Base-by-base conservation (phyloP, 176 grass and related monocot species). In the Bolboschoenus planiculmis region DNA sequence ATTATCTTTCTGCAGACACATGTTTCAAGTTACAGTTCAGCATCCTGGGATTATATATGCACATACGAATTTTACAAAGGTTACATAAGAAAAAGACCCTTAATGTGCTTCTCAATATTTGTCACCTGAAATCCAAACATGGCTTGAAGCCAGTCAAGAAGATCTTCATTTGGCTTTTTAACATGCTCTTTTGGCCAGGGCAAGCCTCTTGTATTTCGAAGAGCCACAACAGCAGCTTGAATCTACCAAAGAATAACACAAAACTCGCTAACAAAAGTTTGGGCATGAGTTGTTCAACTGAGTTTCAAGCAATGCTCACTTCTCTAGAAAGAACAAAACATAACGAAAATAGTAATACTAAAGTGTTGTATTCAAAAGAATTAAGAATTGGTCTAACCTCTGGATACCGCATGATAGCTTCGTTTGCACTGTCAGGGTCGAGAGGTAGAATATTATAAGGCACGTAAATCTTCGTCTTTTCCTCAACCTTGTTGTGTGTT, bases 71-170 rank as follows among this genome's bases (percentile, higher is more conserved):
- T 44, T 31, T 44, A 47, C 33, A 43, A 31, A 80, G 18, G 40
- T 20, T 35, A 86, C 43, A 47, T 31, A 18, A 56, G 30, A 53
- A 77, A 68, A 26, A 42, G 73, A 26, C 24, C 67, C 43, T 24
- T 47, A 20, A 51, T 39, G 40, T 39, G 11, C 64, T 79, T 55
- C 29, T 27, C 20, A 58, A 82, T 43, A 29, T 42, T 61, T 44
- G 13, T 84, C 81, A 98, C 95, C 95, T 98, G 95, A 85, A 98
- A 98, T 71, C 95, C 92, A 86, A 98, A 98, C 95, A 98, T 84
- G 31, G 88, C 83, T 85, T 98, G 95, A 91, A 98, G 95, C 95
- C 95, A 98, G 61, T 83, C 95, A 50, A 98, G 88, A 87, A 98
- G 89, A 64, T 98, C 95, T 21, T 84, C 61, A 13, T 90, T 87